A percentile compares a stretch with the other conserved stretches of the same genome.
These are phyloP conservation scores for Apiotrichum gracile DNA, from an alignment of 1,284 basidiomycete species.

Conservation along the genomic window DNA sequence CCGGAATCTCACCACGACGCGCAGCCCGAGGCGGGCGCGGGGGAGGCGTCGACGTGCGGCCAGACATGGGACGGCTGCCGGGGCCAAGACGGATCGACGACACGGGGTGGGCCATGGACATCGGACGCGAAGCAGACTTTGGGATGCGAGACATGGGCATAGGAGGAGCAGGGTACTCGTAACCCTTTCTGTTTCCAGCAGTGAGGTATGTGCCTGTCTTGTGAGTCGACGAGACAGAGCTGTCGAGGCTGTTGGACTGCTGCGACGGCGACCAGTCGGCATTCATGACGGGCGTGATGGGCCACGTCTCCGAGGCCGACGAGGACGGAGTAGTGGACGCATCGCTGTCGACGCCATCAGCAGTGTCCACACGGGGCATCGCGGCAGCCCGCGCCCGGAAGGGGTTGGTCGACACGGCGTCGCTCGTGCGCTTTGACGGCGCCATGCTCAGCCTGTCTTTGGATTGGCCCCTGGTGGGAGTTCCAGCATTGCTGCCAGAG, in stretches of 20 bases:
- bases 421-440: too few relatives aligned
- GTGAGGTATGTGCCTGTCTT: neutral
- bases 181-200: neutral
- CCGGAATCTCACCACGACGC: neutral
- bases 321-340: neutral
- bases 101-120: neutral
- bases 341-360: neutral
- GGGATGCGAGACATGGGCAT: neutral
- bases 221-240: neutral
- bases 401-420: neutral
- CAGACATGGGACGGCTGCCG: neutral
- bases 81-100: neutral
- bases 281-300: neutral
- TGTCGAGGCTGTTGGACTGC: neutral
- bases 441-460: too few relatives aligned
- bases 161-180: neutral
- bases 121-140: too few relatives aligned
- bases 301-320: neutral
- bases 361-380: neutral
- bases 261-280: neutral
- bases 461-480: too few relatives aligned
- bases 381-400: neutral
- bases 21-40: neutral
- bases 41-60: neutral
- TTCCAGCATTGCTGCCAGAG: too few relatives aligned